These are phyloP conservation scores for Spathaspora girioi DNA, from an alignment of 805 yeast species.

Conservation along the genomic window DNA sequence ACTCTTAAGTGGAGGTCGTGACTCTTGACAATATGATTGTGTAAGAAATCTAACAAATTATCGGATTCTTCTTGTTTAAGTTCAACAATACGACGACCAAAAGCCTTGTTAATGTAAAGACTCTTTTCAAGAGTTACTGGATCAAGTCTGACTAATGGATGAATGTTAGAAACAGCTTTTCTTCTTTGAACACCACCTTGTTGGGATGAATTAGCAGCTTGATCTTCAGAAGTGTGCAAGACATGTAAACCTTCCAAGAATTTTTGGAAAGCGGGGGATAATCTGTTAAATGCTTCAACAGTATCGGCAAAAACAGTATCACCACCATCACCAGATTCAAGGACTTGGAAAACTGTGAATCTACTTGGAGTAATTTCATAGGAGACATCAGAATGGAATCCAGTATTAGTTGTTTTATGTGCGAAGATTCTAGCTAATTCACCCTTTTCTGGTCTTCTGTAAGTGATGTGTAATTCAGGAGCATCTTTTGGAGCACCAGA, in stretches of 20 bases:
- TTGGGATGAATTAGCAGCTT: slow-evolving; percentile 53
- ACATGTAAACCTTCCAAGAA: slow-evolving; percentile 61
- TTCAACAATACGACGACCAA: slow-evolving; percentile 66
- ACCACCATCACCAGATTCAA: slow-evolving; percentile 65
- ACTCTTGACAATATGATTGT: slow-evolving; percentile 47
- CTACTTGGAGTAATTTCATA: slow-evolving; percentile 75
- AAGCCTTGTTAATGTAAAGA: slow-evolving; percentile 55
- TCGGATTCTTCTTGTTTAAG: slow-evolving; percentile 71
- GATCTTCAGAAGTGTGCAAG: slow-evolving; percentile 67
- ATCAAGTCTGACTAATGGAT: slow-evolving; percentile 69
- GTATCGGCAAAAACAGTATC: slow-evolving; percentile 77
- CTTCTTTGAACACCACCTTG: slow-evolving; percentile 67
- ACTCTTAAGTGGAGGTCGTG: slow-evolving; percentile 69
- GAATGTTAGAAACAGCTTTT: slow-evolving; percentile 56
- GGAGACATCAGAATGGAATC: slow-evolving; percentile 74
- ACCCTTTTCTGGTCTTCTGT: slow-evolving; percentile 43
- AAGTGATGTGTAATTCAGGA: slow-evolving; percentile 62
- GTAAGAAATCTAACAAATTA: slow-evolving; percentile 53
- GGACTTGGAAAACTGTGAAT: slow-evolving; percentile 59
- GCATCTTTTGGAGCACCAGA: slow-evolving; percentile 66
- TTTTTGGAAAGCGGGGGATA: slow-evolving; percentile 62
- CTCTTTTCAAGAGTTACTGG: slow-evolving; percentile 67
- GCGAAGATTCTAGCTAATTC: slow-evolving; percentile 34
- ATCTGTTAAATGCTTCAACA: slow-evolving; percentile 64
- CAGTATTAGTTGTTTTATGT: slow-evolving; percentile 32